Conservation (phyloP, 768 basidiomycete species). For the Russula earlei region DNA sequence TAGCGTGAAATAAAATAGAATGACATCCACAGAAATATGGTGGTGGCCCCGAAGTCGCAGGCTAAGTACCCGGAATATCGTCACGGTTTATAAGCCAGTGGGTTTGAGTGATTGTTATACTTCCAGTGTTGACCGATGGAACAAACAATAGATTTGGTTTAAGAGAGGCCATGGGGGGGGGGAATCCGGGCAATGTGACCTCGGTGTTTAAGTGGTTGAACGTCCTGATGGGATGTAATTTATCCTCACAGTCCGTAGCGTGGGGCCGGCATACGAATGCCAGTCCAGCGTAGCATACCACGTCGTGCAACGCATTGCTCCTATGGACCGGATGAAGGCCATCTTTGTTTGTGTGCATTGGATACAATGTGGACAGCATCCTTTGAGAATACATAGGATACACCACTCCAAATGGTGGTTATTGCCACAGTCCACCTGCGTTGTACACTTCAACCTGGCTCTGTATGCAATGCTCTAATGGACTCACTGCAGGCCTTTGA, state of each 20-base stretch:
- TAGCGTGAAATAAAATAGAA: too few relatives aligned
- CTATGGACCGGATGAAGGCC: background rate
- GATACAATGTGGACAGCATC: constrained; percentile 53
- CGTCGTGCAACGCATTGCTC: background rate
- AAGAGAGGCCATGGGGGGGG: background rate
- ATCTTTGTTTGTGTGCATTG: constrained; percentile 2
- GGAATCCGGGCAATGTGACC: background rate
- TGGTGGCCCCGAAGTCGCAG: too few relatives aligned
- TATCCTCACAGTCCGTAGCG: background rate
- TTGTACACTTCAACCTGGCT: background rate
- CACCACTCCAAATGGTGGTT: constrained; percentile 88
- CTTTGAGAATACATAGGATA: constrained; percentile 71
- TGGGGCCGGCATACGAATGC: background rate
- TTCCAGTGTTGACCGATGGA: too few relatives aligned
- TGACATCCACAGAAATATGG: too few relatives aligned
- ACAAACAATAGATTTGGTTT: background rate
- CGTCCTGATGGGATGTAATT: background rate
- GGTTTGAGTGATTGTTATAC: too few relatives aligned
- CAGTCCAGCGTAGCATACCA: background rate
- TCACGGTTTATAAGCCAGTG: too few relatives aligned
- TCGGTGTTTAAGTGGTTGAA: background rate
- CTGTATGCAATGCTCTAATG: background rate
- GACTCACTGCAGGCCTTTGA: constrained; percentile 47
- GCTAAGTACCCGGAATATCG: too few relatives aligned
- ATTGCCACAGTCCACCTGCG: constrained; percentile 75